A percentile compares a stretch with the other conserved stretches of the same genome.
These are phyloP conservation scores for Eucalyptus pumila DNA, from an alignment of 345 rosid genomes.

Conservation along the genomic window DNA sequence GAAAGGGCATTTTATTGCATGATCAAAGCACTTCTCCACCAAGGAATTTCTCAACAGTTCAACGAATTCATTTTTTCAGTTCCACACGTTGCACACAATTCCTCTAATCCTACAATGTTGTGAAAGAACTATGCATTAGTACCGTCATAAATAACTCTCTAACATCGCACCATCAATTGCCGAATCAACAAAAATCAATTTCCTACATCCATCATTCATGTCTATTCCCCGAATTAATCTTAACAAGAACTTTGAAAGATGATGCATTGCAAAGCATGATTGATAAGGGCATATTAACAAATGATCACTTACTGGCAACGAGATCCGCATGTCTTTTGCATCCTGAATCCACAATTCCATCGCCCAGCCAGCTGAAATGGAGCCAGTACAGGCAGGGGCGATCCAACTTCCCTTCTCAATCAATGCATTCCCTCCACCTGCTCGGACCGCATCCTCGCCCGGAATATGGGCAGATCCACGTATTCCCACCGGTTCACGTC, in stretches of 20 bases:
- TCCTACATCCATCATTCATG: neutral
- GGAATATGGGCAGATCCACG: constrained; percentile 78
- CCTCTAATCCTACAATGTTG: neutral
- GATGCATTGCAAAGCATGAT: neutral
- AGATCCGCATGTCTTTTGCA: constrained; percentile 75
- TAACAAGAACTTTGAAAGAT: neutral
- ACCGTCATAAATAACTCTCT: neutral
- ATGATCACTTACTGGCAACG: constrained; percentile 42
- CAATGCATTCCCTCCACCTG: constrained; percentile 21
- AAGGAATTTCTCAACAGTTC: neutral
- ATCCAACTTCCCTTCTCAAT: constrained; percentile 21
- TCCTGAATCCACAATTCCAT: constrained; percentile 98
- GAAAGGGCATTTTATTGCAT: neutral
- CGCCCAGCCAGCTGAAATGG: constrained; percentile 93
- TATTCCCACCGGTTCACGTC: constrained; percentile 89
- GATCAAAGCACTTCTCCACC: neutral
- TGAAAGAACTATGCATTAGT: neutral
- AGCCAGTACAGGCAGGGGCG: constrained; percentile 52
- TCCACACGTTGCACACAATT: neutral
- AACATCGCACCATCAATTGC: neutral
- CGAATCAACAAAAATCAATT: neutral
- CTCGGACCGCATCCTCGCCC: constrained; percentile 11
- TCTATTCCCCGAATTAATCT: neutral
- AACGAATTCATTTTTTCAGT: neutral
- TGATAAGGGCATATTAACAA: neutral